phyloP scores from a whole-genome alignment of 441 rosid species.

The Eruca vesicaria region DNA sequence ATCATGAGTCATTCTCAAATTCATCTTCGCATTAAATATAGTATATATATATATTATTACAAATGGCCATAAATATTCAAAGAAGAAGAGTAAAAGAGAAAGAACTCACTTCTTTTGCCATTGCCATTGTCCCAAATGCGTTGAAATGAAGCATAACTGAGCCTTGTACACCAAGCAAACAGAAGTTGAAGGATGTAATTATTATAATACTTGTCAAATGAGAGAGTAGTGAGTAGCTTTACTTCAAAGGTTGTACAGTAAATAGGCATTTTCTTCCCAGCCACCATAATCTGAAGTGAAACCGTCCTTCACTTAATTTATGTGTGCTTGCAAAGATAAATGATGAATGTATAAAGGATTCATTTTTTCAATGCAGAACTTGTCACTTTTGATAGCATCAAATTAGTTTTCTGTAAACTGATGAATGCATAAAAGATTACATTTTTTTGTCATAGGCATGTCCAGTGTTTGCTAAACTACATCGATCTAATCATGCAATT shows the following conservation, averaged over 20 bases:
- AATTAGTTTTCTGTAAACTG: too few relatives aligned
- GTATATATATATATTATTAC: background rate
- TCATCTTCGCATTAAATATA: slow-evolving; percentile 42
- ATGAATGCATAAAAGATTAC: too few relatives aligned
- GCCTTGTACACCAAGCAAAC: slow-evolving; percentile 59
- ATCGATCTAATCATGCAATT: too few relatives aligned
- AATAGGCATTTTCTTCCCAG: slow-evolving; percentile 72
- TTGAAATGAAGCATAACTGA: slow-evolving; percentile 95
- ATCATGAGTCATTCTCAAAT: slow-evolving; percentile 87
- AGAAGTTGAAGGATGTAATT: background rate
- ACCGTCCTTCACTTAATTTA: slow-evolving; percentile 60
- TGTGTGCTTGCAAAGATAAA: slow-evolving; percentile 95
- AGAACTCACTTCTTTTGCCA: slow-evolving; percentile 91
- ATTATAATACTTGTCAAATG: too few relatives aligned
- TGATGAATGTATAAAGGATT: too few relatives aligned
- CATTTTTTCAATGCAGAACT: too few relatives aligned
- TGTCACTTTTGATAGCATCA: too few relatives aligned
- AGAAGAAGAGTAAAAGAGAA: background rate
- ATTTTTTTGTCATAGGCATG: too few relatives aligned
- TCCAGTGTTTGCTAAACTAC: too few relatives aligned
- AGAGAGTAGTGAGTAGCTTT: slow-evolving; percentile 2
- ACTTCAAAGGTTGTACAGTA: slow-evolving; percentile 87
- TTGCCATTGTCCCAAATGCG: slow-evolving; percentile 98
- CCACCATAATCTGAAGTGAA: slow-evolving; percentile 83
- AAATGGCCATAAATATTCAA: background rate